A percentile compares a stretch with the other conserved stretches of the same genome.
Conservation (phyloP, 1,139 yeast genomes). For the Wickerhamomyces sp. region DNA sequence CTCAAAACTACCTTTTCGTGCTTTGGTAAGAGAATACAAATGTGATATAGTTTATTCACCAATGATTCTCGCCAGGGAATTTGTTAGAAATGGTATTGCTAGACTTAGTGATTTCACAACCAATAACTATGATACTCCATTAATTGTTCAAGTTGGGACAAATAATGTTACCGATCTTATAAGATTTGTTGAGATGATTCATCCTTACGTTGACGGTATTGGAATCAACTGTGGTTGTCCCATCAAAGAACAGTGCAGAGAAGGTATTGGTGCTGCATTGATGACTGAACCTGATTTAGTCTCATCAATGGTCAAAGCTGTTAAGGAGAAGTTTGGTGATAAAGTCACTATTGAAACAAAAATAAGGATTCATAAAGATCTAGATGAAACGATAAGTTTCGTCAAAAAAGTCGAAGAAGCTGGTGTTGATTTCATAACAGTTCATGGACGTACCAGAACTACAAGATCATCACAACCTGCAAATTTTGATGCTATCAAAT, state of each 20-base stretch:
- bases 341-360: conserved; percentile 78
- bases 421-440: conserved; percentile 91
- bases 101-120: conserved; percentile 83
- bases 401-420: conserved; percentile 73
- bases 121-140: conserved; percentile 57
- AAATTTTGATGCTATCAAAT: conserved; percentile 73
- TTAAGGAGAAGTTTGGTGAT: conserved; percentile 68
- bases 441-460: conserved; percentile 85
- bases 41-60: conserved; percentile 90
- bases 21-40: conserved; percentile 65
- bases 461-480: conserved; percentile 85
- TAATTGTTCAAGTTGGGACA: conserved; percentile 88
- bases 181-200: conserved; percentile 83
- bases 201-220: conserved; percentile 87
- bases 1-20: conserved; percentile 89
- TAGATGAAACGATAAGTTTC: conserved; percentile 65
- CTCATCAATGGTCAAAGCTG: conserved; percentile 77
- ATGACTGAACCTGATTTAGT: conserved; percentile 83
- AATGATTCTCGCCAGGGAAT: conserved; percentile 93
- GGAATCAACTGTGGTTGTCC: conserved; percentile 98
- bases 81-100: conserved; percentile 80
- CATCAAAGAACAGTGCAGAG: conserved; percentile 87
- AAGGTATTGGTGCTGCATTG: conserved; percentile 95
- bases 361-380: conserved; percentile 78
- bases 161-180: conserved; percentile 81